Conservation (phyloP, 345 rosid genomes). For the Eucalyptus pauciflora region DNA sequence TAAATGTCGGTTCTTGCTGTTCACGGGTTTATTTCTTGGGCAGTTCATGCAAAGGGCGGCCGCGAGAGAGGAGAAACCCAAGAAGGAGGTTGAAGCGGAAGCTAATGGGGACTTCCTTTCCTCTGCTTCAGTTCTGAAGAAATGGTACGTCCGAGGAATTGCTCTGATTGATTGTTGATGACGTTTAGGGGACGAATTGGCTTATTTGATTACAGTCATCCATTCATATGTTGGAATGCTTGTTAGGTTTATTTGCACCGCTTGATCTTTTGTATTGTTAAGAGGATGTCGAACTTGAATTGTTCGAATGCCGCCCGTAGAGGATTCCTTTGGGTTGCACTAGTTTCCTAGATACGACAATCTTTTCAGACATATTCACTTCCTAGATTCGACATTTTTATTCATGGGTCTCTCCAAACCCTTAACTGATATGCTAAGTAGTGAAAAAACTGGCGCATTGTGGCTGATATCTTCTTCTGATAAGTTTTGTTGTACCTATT, state of each 20-base stretch:
- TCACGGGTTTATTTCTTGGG: neutral
- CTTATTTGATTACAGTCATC: neutral
- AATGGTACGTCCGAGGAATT: conserved; percentile 29
- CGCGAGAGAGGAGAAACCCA: conserved; percentile 43
- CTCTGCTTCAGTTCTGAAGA: conserved; percentile 24
- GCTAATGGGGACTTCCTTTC: conserved; percentile 37
- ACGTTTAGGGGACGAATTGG: neutral
- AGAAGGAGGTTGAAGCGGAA: conserved; percentile 43
- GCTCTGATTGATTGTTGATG: neutral
- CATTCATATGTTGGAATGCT: neutral
- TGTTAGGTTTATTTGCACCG: neutral
- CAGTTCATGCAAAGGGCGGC: conserved; percentile 92
- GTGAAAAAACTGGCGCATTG: neutral
- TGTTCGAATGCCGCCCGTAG: neutral
- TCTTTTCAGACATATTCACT: neutral
- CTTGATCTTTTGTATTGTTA: neutral
- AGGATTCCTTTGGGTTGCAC: neutral
- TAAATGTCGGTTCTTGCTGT: neutral
- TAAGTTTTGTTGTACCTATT: neutral
- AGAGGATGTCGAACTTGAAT: neutral
- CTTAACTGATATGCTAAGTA: neutral
- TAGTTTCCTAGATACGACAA: neutral
- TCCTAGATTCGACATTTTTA: neutral
- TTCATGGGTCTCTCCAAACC: neutral
- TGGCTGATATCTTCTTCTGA: neutral